Conservation (phyloP, 2,329 filamentous ascomycete species). For the Colletotrichum limetticola region DNA sequence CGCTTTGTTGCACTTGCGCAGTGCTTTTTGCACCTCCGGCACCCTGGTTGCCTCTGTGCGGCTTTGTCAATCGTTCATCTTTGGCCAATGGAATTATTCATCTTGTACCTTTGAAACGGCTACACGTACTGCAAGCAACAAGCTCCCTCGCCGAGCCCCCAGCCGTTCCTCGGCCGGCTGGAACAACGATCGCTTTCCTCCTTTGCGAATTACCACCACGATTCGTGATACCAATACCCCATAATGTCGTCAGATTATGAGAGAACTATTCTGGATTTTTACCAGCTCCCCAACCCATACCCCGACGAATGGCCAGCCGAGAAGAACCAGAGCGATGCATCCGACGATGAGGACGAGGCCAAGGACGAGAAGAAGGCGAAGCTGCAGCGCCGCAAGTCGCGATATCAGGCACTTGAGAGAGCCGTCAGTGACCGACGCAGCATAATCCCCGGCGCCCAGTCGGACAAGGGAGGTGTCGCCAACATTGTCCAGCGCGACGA, state of each 20-base stretch:
- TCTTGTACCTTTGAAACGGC: slow-evolving; percentile 14
- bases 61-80: slow-evolving; percentile 2
- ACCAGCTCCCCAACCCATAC: slow-evolving; percentile 82
- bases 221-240: background rate
- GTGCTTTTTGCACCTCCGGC: background rate
- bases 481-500: slow-evolving; percentile 92
- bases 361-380: slow-evolving; percentile 59
- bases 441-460: slow-evolving; percentile 74
- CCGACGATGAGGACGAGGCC: slow-evolving; percentile 69
- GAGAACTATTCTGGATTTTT: slow-evolving; percentile 85
- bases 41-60: background rate
- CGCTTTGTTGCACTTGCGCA: background rate
- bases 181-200: background rate
- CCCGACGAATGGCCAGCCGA: slow-evolving; percentile 89
- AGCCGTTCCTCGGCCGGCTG: background rate
- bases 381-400: slow-evolving; percentile 73
- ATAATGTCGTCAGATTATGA: slow-evolving; percentile 69
- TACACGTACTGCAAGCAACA: background rate
- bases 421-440: slow-evolving; percentile 76
- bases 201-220: background rate
- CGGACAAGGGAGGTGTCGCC: slow-evolving; percentile 72
- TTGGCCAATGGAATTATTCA: slow-evolving; percentile 9
- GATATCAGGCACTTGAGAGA: slow-evolving; percentile 86
- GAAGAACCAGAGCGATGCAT: slow-evolving; percentile 77
- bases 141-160: slow-evolving; percentile 17